Base-by-base conservation (phyloP, 2,329 filamentous ascomycete species). In the Penicillium freii region DNA sequence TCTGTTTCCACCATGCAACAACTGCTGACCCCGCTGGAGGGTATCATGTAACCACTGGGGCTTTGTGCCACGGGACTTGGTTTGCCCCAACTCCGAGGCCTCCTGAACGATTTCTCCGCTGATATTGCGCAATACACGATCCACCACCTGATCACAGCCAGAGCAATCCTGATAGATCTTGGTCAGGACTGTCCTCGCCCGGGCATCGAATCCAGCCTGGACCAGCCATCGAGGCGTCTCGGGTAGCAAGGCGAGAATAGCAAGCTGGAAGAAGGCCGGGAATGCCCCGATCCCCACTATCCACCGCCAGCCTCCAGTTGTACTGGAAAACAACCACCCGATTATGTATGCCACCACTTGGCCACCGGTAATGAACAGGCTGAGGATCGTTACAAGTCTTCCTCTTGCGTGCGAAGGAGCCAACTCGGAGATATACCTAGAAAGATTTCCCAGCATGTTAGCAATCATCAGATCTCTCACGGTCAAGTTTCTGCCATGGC, bases 221-320 rank as follows among this genome's bases (percentile, higher is more conserved):
- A 96, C 87, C 23, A 97, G 81, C 88, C 91, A 97, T 25, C 93
- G 82, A 34, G 93, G 93, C 13, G 90, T 95, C 75, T 97, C 93
- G 0, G 92, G 92, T 83, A 96, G 88, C 51, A 85, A 79, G 2
- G 85, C 66, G 58, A 97, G 77, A 54, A 95, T 77, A 0, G 80
- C 71, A 5, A 85, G 83, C 71, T 97, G 93, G 4, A 92, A 54
- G 0, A 84, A 72, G 0, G 92, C 92, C 0, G 93, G 93, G 27
- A 88, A 60, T 9, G 89, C 89, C 0, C 92, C 93, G 0, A 97
- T 75, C 0, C 92, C 92, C 0, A 97, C 92, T 84, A 96, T 92
- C 87, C 90, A 95, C 49, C 91, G 81, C 92, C 93, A 97, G 1
- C 89, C 91, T 13, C 81, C 83, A 8, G 65, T 58, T 8, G 83